phyloP scores from a whole-genome alignment of 1,139 yeast genomes.

The Candida pseudocylindracea region DNA sequence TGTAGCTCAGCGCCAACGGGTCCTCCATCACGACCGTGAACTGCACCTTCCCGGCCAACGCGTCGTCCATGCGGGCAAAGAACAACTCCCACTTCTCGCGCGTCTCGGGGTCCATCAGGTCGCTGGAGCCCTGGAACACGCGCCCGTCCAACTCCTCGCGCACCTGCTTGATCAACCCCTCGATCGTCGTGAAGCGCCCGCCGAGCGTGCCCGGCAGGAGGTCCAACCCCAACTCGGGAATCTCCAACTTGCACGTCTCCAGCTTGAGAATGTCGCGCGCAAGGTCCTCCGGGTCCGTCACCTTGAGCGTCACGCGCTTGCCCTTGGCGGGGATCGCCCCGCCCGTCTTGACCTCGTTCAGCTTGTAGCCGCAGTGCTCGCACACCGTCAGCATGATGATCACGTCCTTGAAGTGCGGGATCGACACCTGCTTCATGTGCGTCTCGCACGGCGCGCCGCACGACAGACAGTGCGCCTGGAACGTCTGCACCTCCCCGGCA shows the following conservation, averaged over 20 bases:
- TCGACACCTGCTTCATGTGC: slow-evolving; percentile 90
- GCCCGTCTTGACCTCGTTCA: slow-evolving; percentile 96
- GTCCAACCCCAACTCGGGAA: slow-evolving; percentile 82
- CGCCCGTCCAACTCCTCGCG: slow-evolving; percentile 71
- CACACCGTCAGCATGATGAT: slow-evolving; percentile 92
- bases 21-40: slow-evolving; percentile 83
- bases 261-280: slow-evolving; percentile 88
- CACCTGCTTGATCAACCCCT: slow-evolving; percentile 80
- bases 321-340: slow-evolving; percentile 89
- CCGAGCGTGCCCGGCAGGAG: slow-evolving; percentile 94
- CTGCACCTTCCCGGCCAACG: slow-evolving; percentile 62
- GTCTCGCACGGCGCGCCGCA: slow-evolving; percentile 71
- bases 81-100: slow-evolving; percentile 65
- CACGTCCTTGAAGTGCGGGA: slow-evolving; percentile 96
- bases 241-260: slow-evolving; percentile 69
- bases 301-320: slow-evolving; percentile 43
- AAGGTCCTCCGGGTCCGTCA: slow-evolving; percentile 84
- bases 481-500: slow-evolving; percentile 78
- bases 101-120: slow-evolving; percentile 70
- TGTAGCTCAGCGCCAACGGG: slow-evolving; percentile 86
- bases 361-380: slow-evolving; percentile 83
- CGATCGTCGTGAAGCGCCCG: slow-evolving; percentile 92
- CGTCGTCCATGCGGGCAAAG: slow-evolving; percentile 53
- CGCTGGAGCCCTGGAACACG: slow-evolving; percentile 73
- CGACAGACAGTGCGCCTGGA: slow-evolving; percentile 80